Conservation (phyloP, 1,284 basidiomycete genomes). For the Moesziomyces sp. region DNA sequence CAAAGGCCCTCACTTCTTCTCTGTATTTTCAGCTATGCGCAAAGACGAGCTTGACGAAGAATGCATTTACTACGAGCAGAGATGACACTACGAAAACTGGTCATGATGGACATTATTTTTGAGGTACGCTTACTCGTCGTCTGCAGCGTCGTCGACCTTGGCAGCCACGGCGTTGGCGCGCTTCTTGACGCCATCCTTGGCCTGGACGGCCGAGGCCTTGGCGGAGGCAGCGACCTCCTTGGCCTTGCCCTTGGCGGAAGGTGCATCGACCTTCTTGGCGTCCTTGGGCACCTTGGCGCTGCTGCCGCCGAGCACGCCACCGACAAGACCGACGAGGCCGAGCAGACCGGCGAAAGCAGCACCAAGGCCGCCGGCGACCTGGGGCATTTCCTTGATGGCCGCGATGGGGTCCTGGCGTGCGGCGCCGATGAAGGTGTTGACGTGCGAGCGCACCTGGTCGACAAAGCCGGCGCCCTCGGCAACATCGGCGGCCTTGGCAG, state of each 20-base stretch:
- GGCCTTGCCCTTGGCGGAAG: conserved; percentile 42
- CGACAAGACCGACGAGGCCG: conserved; percentile 54
- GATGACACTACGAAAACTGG: not conserved
- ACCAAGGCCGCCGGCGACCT: conserved; percentile 56
- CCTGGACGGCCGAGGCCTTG: conserved; percentile 54
- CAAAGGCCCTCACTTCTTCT: too few relatives aligned
- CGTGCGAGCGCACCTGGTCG: conserved; percentile 40
- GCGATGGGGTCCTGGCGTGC: conserved; percentile 53
- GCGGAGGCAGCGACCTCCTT: conserved; percentile 41
- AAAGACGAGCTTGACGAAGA: not conserved
- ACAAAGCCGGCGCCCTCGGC: conserved; percentile 31
- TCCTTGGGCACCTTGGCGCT: conserved; percentile 43
- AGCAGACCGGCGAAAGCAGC: conserved; percentile 56
- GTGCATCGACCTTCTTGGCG: conserved; percentile 52
- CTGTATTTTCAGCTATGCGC: too few relatives aligned
- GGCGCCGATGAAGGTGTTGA: conserved; percentile 45
- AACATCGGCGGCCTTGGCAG: conserved; percentile 34
- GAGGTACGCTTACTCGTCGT: conserved; percentile 28
- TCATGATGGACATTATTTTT: not conserved
- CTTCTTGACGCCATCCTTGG: conserved; percentile 55
- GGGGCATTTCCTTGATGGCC: conserved; percentile 60
- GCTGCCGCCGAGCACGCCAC: conserved; percentile 50
- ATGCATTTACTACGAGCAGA: not conserved
- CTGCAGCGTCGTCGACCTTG: conserved; percentile 47
- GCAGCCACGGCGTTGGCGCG: conserved; percentile 48